These are phyloP conservation scores for Scheffersomyces parashehatae DNA, from an alignment of 1,139 yeast species.

Conservation along the genomic window DNA sequence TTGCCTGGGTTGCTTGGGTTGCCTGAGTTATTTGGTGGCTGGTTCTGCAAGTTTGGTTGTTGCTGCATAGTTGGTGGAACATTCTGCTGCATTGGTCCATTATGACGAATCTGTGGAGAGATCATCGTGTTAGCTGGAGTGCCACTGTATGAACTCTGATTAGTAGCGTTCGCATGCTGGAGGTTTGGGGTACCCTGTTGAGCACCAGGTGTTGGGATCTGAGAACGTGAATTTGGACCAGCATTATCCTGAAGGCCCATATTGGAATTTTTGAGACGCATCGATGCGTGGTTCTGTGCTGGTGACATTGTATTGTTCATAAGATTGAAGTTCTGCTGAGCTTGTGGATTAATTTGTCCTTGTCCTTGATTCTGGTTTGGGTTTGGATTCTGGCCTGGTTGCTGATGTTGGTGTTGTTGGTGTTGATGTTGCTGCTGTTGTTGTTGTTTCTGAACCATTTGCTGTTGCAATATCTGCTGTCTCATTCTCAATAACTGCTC, in stretches of 20 bases:
- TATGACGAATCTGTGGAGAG: slow-evolving; percentile 11
- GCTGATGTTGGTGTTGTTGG: neutral
- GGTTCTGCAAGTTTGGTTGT: slow-evolving; percentile 5
- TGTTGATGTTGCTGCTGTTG: slow-evolving; percentile 3
- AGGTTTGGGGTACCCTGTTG: slow-evolving; percentile 7
- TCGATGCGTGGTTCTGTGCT: slow-evolving; percentile 2
- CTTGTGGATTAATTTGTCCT: slow-evolving; percentile 5
- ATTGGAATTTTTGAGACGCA: slow-evolving; percentile 11
- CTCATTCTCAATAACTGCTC: slow-evolving; percentile 37
- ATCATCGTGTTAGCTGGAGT: slow-evolving; percentile 15
- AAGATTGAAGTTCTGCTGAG: slow-evolving; percentile 6
- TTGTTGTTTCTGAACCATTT: slow-evolving; percentile 26
- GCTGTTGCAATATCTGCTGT: slow-evolving; percentile 44
- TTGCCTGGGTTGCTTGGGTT: neutral
- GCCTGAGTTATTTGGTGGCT: slow-evolving; percentile 3
- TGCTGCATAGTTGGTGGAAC: slow-evolving; percentile 3
- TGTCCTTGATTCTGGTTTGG: slow-evolving; percentile 4
- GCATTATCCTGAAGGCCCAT: slow-evolving; percentile 14
- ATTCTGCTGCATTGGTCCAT: slow-evolving; percentile 3
- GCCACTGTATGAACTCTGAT: slow-evolving; percentile 6
- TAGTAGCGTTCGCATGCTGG: slow-evolving; percentile 3
- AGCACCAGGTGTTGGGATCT: slow-evolving; percentile 5
- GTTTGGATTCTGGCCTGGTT: neutral
- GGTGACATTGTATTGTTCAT: slow-evolving; percentile 7
- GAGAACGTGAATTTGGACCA: slow-evolving; percentile 2